Evolutionary conservation across 192 early-diverging fungal species (phyloP).

Genomic region (Jimgerdemannia flammicorona): DNA sequence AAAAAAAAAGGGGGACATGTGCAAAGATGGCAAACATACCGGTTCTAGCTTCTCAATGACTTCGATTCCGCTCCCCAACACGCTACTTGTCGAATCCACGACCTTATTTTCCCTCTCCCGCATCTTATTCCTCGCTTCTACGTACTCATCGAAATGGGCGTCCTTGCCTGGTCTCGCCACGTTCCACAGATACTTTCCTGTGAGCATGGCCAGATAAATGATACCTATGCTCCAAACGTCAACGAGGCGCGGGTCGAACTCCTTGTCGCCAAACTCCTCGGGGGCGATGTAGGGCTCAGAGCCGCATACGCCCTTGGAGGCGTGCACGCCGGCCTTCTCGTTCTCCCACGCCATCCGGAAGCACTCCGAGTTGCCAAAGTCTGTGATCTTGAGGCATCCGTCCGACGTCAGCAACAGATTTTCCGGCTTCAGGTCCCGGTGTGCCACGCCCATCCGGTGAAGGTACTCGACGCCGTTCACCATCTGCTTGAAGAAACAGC

Average conservation of each 20-base stretch:
- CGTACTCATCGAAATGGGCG: conserved; percentile 22
- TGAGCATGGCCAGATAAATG: conserved; percentile 34
- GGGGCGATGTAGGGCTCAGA: conserved; percentile 88
- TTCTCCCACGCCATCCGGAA: conserved; percentile 74
- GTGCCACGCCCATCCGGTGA: conserved; percentile 78
- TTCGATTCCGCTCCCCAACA: too few relatives aligned
- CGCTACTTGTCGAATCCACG: background rate
- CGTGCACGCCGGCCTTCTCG: conserved; percentile 21
- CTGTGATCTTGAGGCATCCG: conserved; percentile 77
- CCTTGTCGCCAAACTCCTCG: conserved; percentile 58
- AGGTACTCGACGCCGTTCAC: conserved; percentile 73
- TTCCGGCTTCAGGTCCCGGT: conserved; percentile 84
- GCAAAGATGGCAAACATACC: background rate
- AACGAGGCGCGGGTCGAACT: conserved; percentile 72
- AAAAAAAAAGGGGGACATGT: too few relatives aligned
- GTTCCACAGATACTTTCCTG: conserved; percentile 27
- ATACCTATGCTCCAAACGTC: conserved; percentile 35
- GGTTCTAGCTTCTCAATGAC: background rate
- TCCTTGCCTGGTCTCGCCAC: conserved; percentile 24
- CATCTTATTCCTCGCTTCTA: conserved; percentile 21
- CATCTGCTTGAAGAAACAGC: conserved; percentile 75
- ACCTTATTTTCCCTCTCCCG: conserved; percentile 27
- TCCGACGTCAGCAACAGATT: conserved; percentile 67
- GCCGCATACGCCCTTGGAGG: conserved; percentile 64
- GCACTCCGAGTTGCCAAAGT: conserved; percentile 80